phyloP scores from a whole-genome alignment of 108 stramenopile genomes.

The Epipyxis sp. region DNA sequence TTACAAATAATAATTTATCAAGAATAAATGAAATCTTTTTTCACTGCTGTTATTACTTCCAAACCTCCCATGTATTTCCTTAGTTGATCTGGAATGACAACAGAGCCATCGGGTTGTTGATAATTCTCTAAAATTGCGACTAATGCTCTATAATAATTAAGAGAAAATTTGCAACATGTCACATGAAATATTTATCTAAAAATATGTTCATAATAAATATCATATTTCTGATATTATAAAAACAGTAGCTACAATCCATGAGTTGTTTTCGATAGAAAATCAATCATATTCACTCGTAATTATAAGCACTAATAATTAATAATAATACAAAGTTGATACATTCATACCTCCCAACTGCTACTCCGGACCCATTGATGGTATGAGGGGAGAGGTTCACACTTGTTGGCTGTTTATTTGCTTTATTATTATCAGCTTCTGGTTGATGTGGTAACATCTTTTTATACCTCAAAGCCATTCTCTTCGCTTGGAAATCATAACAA shows the following conservation, averaged over 20 bases:
- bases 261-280: no score
- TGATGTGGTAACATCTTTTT: slow-evolving; percentile 58
- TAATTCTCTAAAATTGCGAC: slow-evolving; percentile 96
- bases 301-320: no score
- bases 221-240: no score
- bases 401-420: slow-evolving; percentile 76
- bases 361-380: slow-evolving; percentile 95
- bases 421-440: slow-evolving; percentile 58
- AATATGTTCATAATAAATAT: no score
- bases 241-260: neutral
- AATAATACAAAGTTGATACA: neutral
- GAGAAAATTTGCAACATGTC: no score
- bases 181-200: no score
- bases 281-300: no score
- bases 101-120: slow-evolving; percentile 81
- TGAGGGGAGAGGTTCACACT: slow-evolving; percentile 78
- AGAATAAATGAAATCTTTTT: neutral
- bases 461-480: slow-evolving; percentile 87
- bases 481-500: slow-evolving; percentile 94
- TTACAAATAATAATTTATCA: no score
- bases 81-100: slow-evolving; percentile 76
- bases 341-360: slow-evolving; percentile 73
- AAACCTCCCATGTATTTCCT: slow-evolving; percentile 66
- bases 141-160: slow-evolving; percentile 62
- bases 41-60: neutral